Conservation (phyloP, 2,329 filamentous ascomycete genomes). For the Ilyonectria robusta region DNA sequence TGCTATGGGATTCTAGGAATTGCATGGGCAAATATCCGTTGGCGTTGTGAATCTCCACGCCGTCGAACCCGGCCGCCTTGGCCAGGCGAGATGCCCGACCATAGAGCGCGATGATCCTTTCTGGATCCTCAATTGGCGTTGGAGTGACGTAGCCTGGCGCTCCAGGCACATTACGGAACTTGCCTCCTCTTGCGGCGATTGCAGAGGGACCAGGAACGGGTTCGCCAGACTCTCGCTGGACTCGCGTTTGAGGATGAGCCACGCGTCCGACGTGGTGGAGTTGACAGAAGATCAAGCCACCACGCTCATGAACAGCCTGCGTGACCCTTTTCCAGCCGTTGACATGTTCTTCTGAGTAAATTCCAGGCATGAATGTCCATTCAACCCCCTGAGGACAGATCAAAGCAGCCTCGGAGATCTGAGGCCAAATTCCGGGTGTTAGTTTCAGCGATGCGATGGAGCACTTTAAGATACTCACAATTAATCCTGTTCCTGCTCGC, state of each 20-base stretch:
- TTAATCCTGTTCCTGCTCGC: neutral
- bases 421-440: no score
- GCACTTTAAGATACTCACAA: neutral
- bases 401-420: constrained; percentile 16
- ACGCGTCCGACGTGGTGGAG: constrained; percentile 17
- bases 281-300: constrained; percentile 8
- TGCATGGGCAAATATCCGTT: constrained; percentile 71
- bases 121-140: constrained; percentile 7
- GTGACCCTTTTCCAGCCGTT: constrained; percentile 1
- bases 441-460: neutral
- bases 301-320: neutral
- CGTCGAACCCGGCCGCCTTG: constrained; percentile 76
- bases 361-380: constrained; percentile 17
- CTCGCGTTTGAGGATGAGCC: constrained; percentile 13
- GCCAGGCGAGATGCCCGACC: constrained; percentile 54
- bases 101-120: constrained; percentile 7
- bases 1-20: constrained; percentile 59
- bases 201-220: constrained; percentile 14
- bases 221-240: constrained; percentile 9
- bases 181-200: constrained; percentile 15
- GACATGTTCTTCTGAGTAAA: constrained; percentile 12
- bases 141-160: constrained; percentile 11
- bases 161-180: constrained; percentile 19
- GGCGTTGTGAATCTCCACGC: constrained; percentile 71
- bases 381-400: constrained; percentile 19